Evolutionary conservation across 192 early-diverging fungal species (phyloP), one percentile per base, ranked within the genome.

Genomic region (Backusella parvicylindrica): DNA sequence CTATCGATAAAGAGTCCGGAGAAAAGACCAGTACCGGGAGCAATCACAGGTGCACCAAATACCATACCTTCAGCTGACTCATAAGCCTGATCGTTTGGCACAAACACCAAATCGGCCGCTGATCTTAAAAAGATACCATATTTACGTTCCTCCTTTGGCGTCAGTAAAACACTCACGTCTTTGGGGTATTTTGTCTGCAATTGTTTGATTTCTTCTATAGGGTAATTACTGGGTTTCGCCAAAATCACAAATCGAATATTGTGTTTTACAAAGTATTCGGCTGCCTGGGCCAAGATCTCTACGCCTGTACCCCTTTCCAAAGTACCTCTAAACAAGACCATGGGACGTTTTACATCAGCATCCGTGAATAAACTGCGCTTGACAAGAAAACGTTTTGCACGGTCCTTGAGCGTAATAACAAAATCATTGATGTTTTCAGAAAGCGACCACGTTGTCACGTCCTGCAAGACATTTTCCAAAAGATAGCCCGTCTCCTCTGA

Each of bases 271-370:
- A 88, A 78, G 1, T 73, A 73, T 2, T 69, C n/a, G 23, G 73
- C 64, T 6, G 83, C 56, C 23, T 43, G 5, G 15, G 63, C 36
- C 32, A 64, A 2, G 12, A 28, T 23, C 16, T 71, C 56, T 13
- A 85, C 71, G 0, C 84, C 88, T 37, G 85, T 83, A 72, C 80
- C 85, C 68, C 78, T 84, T 70, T 89, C 81, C 70, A 89, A 85
- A 9, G 78, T 74, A 36, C 88, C 88, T 41, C 85, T 73, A 56
- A 81, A 89, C 13, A 89, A 71, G 0, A 87, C 80, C 32, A 89
- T 28, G 30, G 84, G 83, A 3, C 81, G 71, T 26, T 71, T 79
- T 11, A 86, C 38, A 66, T 89, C 88, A 0, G 80, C 72, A 41
- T 82, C 78, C 0, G 70, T 70, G 26, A 89, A 75, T 0, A 86